phyloP scores from a whole-genome alignment of 2,329 filamentous ascomycete species.

The Calonectria pauciramosa region DNA sequence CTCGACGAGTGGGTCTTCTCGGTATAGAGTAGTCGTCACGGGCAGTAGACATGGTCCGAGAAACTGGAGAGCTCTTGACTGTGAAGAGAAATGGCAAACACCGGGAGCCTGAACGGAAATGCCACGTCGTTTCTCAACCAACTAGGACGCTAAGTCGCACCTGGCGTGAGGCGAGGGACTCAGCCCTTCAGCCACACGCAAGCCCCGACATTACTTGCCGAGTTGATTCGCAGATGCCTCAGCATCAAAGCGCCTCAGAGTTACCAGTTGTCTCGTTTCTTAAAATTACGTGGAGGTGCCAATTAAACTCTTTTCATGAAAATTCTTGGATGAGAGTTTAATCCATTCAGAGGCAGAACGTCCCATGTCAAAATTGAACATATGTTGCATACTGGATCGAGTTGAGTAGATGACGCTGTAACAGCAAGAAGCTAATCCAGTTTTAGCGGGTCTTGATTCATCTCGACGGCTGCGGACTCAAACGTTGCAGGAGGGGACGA shows the following conservation, averaged over 20 bases:
- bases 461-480: not conserved
- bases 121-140: not conserved
- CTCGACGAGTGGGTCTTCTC: conserved; percentile 4
- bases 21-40: not conserved
- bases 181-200: conserved; percentile 17
- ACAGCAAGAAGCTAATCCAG: not conserved
- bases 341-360: too few species aligned
- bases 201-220: not conserved
- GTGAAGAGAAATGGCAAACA: not conserved
- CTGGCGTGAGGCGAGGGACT: not conserved
- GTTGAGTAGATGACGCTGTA: too few species aligned
- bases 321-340: too few species aligned
- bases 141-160: not conserved
- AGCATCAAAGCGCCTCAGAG: not conserved
- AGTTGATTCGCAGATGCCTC: not conserved
- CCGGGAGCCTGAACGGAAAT: not conserved
- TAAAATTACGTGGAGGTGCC: too few species aligned
- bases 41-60: not conserved
- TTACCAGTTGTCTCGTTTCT: not conserved
- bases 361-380: too few species aligned
- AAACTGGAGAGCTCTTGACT: not conserved
- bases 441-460: not conserved
- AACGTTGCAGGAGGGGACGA: not conserved
- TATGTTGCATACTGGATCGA: too few species aligned
- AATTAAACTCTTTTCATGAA: too few species aligned